Conservation (phyloP, 164 flowering plant species). For the Tinospora cordifolia region DNA sequence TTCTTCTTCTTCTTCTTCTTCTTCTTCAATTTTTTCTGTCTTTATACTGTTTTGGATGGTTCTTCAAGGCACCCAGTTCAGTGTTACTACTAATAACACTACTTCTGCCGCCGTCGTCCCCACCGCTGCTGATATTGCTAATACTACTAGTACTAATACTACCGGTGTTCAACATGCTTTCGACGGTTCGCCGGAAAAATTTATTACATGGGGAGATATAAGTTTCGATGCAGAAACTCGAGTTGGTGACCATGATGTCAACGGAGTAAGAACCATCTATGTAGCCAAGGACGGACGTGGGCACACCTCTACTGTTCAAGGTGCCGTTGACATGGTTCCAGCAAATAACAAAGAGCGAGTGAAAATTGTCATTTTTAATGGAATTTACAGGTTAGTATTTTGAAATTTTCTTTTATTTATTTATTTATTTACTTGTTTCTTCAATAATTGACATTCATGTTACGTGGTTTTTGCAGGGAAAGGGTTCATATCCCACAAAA, state of each 20-base stretch:
- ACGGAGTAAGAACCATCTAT: constrained; percentile 31
- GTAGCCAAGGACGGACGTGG: constrained; percentile 59
- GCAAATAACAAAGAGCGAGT: constrained; percentile 36
- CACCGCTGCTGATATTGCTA: too few relatives aligned
- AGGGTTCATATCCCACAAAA: constrained; percentile 48
- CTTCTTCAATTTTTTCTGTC: too few relatives aligned
- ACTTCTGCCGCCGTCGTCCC: too few relatives aligned
- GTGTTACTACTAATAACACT: too few relatives aligned
- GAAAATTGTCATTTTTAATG: constrained; percentile 61
- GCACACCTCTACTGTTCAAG: constrained; percentile 60
- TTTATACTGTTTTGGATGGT: too few relatives aligned
- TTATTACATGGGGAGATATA: constrained; percentile 59
- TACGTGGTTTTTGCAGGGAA: constrained; percentile 42
- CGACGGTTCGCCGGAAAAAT: not conserved
- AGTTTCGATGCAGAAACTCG: constrained; percentile 1
- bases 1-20: too few relatives aligned
- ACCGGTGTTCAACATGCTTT: too few relatives aligned
- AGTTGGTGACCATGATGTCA: not conserved
- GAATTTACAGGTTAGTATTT: constrained; percentile 49
- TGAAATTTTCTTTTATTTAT: too few relatives aligned
- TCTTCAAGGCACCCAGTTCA: too few relatives aligned
- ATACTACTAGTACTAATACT: too few relatives aligned
- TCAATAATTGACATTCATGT: not conserved
- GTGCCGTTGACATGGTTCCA: constrained; percentile 74
- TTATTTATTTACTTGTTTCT: not conserved